Conservation (phyloP, 768 basidiomycete genomes). For the Boletus sp. region DNA sequence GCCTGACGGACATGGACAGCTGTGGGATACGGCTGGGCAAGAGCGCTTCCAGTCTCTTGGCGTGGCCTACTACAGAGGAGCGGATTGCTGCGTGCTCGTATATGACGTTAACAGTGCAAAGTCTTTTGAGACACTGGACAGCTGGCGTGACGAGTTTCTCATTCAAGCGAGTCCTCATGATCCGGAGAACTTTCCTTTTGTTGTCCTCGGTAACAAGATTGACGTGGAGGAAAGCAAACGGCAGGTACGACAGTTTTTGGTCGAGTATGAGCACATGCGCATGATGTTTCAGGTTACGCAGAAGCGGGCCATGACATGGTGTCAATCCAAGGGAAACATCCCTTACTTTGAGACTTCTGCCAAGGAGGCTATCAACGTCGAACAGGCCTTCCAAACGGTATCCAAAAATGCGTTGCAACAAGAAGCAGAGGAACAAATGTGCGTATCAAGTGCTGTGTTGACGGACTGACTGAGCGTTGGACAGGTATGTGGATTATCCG, state of each 20-base stretch:
- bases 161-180: slow-evolving; percentile 98
- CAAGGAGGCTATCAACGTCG: slow-evolving; percentile 99
- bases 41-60: slow-evolving; percentile 99
- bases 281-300: slow-evolving; percentile 74
- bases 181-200: slow-evolving; percentile 99
- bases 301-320: slow-evolving; percentile 99
- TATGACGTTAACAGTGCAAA: slow-evolving; percentile 99
- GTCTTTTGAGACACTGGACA: slow-evolving; percentile 97
- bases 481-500: slow-evolving; percentile 97
- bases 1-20: slow-evolving; percentile 41
- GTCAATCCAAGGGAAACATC: slow-evolving; percentile 98
- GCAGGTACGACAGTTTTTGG: slow-evolving; percentile 55
- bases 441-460: slow-evolving; percentile 30
- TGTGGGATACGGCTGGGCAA: slow-evolving; percentile 99
- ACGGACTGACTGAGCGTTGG: slow-evolving; percentile 12
- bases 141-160: slow-evolving; percentile 99
- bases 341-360: slow-evolving; percentile 99
- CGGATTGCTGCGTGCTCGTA: slow-evolving; percentile 98
- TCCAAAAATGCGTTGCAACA: slow-evolving; percentile 99
- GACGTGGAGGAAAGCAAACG: slow-evolving; percentile 99
- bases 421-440: slow-evolving; percentile 96
- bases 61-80: slow-evolving; percentile 98
- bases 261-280: background rate
- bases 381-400: slow-evolving; percentile 99
- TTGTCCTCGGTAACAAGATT: slow-evolving; percentile 99